phyloP scores from a whole-genome alignment of 2,329 filamentous ascomycete genomes.

The Periconia digitata region DNA sequence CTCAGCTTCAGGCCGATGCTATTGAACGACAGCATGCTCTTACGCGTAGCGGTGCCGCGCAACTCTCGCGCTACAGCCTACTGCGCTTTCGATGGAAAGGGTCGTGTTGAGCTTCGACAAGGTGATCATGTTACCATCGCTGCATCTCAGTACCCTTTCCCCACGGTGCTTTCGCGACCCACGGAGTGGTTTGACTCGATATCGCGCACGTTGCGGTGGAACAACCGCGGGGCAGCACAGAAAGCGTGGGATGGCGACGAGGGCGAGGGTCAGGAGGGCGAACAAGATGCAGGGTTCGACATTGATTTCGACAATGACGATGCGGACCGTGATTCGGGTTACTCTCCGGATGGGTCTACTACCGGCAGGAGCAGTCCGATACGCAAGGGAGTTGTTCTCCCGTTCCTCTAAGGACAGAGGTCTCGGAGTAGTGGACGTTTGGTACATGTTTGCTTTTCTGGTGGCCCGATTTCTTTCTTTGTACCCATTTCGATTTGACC shows the following conservation, averaged over 20 bases:
- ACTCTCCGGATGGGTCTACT: conserved; percentile 41
- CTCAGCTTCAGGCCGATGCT: conserved; percentile 98
- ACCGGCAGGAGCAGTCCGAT: conserved; percentile 36
- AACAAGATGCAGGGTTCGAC: conserved; percentile 74
- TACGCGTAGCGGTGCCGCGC: conserved; percentile 83
- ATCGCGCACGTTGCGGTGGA: conserved; percentile 89
- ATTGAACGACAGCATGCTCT: conserved; percentile 87
- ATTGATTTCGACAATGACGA: conserved; percentile 86
- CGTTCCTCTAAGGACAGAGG: conserved; percentile 27
- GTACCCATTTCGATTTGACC: neutral
- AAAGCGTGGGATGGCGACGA: conserved; percentile 69
- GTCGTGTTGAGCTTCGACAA: conserved; percentile 86
- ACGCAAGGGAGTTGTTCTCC: conserved; percentile 37
- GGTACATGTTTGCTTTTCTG: neutral
- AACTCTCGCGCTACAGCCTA: conserved; percentile 90
- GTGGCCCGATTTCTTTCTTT: neutral
- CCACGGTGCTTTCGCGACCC: conserved; percentile 85
- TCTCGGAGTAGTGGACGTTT: neutral
- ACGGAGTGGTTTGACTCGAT: conserved; percentile 98
- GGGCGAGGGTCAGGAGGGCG: conserved; percentile 49
- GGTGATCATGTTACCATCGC: conserved; percentile 96
- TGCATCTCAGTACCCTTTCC: conserved; percentile 94
- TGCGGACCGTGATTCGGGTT: conserved; percentile 46
- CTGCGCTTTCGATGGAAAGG: conserved; percentile 97
- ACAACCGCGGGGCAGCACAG: conserved; percentile 86